Conservation (phyloP, 768 basidiomycete species). For the Pulveroboletus frians region DNA sequence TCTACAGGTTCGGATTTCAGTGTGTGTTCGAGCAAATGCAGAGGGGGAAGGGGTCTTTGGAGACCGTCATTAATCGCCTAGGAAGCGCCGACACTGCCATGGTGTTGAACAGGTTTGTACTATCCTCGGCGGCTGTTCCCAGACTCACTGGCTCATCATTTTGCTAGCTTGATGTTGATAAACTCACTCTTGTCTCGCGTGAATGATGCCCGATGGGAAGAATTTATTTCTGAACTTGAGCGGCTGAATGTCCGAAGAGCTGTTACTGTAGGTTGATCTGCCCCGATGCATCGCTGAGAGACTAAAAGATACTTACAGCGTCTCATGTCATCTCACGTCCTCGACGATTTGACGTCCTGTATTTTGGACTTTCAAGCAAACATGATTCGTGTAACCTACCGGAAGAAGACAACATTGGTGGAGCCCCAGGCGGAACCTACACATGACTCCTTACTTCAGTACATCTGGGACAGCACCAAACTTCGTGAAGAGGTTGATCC, state of each 20-base stretch:
- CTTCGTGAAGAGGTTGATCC: constrained; percentile 49
- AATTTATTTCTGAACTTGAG: constrained; percentile 72
- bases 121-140: background rate
- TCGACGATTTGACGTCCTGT: constrained; percentile 76
- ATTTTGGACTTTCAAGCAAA: constrained; percentile 88
- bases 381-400: constrained; percentile 70
- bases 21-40: constrained; percentile 81
- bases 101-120: constrained; percentile 68
- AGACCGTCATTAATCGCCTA: constrained; percentile 76
- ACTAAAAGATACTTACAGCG: constrained; percentile 41
- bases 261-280: constrained; percentile 56
- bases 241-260: constrained; percentile 74
- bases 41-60: constrained; percentile 62
- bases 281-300: background rate
- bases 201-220: constrained; percentile 73
- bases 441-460: constrained; percentile 53
- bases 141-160: constrained; percentile 5
- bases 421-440: constrained; percentile 59
- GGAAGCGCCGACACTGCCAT: constrained; percentile 81
- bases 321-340: constrained; percentile 76
- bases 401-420: constrained; percentile 75
- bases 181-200: constrained; percentile 80
- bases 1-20: constrained; percentile 80
- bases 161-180: constrained; percentile 77
- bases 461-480: constrained; percentile 64